phyloP scores from a whole-genome alignment of 176 grass and related monocot genomes.

The Zea luxurians region DNA sequence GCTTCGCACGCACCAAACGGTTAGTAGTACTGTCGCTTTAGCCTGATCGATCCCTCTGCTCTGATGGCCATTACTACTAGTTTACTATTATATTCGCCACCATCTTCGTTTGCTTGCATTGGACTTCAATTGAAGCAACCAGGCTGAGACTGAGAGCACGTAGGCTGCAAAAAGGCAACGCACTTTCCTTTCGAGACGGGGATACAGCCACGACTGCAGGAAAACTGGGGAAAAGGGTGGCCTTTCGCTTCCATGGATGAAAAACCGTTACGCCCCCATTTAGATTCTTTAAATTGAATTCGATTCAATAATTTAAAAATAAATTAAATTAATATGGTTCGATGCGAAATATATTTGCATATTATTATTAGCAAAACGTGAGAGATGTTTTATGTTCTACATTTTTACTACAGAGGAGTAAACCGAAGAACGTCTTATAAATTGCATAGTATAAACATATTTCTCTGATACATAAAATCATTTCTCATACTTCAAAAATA shows the following conservation, averaged over 20 bases:
- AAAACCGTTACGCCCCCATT: too few relatives aligned
- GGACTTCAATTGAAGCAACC: not conserved
- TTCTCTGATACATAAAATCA: too few relatives aligned
- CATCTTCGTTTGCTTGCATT: not conserved
- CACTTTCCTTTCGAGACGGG: slow-evolving; percentile 24
- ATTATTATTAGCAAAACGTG: too few relatives aligned
- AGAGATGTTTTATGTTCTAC: too few relatives aligned
- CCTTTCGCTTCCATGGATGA: not conserved
- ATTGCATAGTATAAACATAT: too few relatives aligned
- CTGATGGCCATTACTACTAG: not conserved
- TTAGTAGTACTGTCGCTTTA: not conserved
- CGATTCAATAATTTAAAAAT: too few relatives aligned
- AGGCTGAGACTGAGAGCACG: not conserved
- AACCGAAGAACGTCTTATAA: too few relatives aligned
- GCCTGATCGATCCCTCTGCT: slow-evolving; percentile 22
- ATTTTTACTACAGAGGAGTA: too few relatives aligned
- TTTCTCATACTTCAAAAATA: too few relatives aligned
- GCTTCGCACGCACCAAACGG: not conserved
- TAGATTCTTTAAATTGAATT: too few relatives aligned
- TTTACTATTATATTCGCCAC: not conserved
- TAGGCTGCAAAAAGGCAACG: slow-evolving; percentile 27
- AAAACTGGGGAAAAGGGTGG: not conserved
- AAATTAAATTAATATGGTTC: too few relatives aligned
- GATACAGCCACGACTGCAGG: not conserved
- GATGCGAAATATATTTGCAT: too few relatives aligned